Percentiles rank a stretch among this genome's conserved stretches.
Conservation (phyloP, 352 stramenopile species). For the Globisporangium rhizosaccharum region DNA sequence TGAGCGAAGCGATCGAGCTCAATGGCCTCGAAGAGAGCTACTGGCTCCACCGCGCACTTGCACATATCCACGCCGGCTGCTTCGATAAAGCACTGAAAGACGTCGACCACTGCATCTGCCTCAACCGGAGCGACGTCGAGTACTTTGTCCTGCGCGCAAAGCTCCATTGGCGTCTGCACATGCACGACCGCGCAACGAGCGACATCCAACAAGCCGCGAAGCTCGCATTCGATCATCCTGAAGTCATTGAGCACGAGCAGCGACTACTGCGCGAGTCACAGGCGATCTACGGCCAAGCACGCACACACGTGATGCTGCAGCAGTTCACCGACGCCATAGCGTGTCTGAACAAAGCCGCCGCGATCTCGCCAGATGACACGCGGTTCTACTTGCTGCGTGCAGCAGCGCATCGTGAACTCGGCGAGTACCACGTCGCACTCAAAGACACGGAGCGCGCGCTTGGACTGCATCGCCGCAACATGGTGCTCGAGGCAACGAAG, state of each 20-base stretch:
- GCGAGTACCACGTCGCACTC: slow-evolving; percentile 50
- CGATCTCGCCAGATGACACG: slow-evolving; percentile 63
- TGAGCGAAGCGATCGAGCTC: slow-evolving; percentile 71
- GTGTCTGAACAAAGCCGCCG: slow-evolving; percentile 54
- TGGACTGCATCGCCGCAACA: slow-evolving; percentile 34
- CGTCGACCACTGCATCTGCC: slow-evolving; percentile 73
- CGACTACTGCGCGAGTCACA: slow-evolving; percentile 62
- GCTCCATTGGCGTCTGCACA: slow-evolving; percentile 71
- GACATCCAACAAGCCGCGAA: slow-evolving; percentile 58
- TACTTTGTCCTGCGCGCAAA: slow-evolving; percentile 81
- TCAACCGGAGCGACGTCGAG: slow-evolving; percentile 72
- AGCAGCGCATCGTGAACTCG: slow-evolving; percentile 56
- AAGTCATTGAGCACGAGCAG: slow-evolving; percentile 69
- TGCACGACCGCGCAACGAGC: slow-evolving; percentile 65
- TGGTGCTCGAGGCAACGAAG: slow-evolving; percentile 11
- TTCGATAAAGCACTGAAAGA: slow-evolving; percentile 78
- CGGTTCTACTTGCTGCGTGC: slow-evolving; percentile 68
- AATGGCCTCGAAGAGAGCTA: slow-evolving; percentile 67
- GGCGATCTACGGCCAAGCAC: slow-evolving; percentile 63
- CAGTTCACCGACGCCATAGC: slow-evolving; percentile 56
- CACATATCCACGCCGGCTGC: slow-evolving; percentile 47
- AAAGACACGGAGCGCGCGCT: slow-evolving; percentile 59
- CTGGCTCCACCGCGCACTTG: slow-evolving; percentile 71
- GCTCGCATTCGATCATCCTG: slow-evolving; percentile 55
- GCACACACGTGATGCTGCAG: slow-evolving; percentile 40